Conservation (phyloP, 148 eudicot genomes). For the Rhododendron molle region DNA sequence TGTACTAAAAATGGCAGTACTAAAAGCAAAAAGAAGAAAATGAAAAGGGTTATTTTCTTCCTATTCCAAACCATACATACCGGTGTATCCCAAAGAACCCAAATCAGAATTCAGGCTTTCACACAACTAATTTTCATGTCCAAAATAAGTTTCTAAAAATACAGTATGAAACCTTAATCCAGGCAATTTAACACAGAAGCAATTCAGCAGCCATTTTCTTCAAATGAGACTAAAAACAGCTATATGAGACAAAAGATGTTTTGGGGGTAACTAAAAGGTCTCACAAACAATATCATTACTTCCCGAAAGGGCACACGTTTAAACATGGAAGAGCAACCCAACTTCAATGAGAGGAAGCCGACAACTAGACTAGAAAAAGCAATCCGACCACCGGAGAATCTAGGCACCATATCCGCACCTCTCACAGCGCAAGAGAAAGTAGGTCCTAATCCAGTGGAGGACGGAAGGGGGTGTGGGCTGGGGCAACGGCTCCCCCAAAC, state of each 20-base stretch:
- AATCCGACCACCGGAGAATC: neutral
- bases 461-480: neutral
- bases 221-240: neutral
- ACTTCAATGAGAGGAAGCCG: neutral
- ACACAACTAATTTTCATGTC: neutral
- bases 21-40: neutral
- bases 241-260: neutral
- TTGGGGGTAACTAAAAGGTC: neutral
- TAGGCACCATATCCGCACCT: neutral
- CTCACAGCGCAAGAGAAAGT: neutral
- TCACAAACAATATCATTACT: neutral
- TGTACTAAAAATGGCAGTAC: neutral
- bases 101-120: neutral
- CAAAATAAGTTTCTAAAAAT: neutral
- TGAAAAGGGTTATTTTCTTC: too few species aligned
- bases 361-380: neutral
- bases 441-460: neutral
- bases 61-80: neutral
- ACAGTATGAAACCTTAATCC: neutral
- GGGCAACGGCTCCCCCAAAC: neutral
- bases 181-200: neutral
- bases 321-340: neutral
- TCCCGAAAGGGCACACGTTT: neutral
- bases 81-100: neutral
- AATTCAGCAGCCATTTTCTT: conserved; percentile 2